Base-by-base conservation (phyloP, 805 yeast genomes). In the Candida arabinofermentans region DNA sequence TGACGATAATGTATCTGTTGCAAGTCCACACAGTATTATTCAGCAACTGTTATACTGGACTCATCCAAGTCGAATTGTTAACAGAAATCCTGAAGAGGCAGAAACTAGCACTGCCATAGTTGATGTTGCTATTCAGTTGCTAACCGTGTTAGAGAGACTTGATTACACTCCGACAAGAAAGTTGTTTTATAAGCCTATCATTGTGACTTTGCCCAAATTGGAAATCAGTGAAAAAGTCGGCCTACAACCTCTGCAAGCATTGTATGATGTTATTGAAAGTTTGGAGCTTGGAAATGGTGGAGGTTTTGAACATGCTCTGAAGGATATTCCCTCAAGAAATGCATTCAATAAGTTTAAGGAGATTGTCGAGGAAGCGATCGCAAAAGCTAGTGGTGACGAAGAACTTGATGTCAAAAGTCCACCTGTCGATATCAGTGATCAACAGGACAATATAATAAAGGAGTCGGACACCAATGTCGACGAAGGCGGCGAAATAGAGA, bases 11-110 rank as follows among this genome's bases (percentile, higher is more conserved):
- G 59, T 58, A 14, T 49, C 54, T 36, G 41, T 50, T 39, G 58
- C 67, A 34, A 65, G 66, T 4, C 83, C 87, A 0, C 64, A 71
- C 10, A 67, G 68, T 8, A 75, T 85, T 2, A 64, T 83, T 24
- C 88, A 81, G 48, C 95, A 86, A 53, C 62, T 91, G 36, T 67
- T 84, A 19, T 78, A 80, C 54, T 87, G 96, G 96, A 83, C 95
- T 16, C 91, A 88, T 58, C 95, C 96, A 5, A 64, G 67, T 34
- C 76, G 79, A 48, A 64, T 82, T 8, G 87, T 79, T 3, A 73
- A 75, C 44, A 62, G 66, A 32, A 51, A 68, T 1, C 67, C 68
- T 5, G 75, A 65, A 2, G 72, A 65, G 2, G 61, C 70, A 3
- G 55, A 55, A 4, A 53, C 53, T n/a, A 74, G 77, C 31, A 59